Evolutionary conservation across 1,284 basidiomycete genomes (phyloP), one percentile per base, ranked within the genome.

Genomic region (Trametes polyzona): DNA sequence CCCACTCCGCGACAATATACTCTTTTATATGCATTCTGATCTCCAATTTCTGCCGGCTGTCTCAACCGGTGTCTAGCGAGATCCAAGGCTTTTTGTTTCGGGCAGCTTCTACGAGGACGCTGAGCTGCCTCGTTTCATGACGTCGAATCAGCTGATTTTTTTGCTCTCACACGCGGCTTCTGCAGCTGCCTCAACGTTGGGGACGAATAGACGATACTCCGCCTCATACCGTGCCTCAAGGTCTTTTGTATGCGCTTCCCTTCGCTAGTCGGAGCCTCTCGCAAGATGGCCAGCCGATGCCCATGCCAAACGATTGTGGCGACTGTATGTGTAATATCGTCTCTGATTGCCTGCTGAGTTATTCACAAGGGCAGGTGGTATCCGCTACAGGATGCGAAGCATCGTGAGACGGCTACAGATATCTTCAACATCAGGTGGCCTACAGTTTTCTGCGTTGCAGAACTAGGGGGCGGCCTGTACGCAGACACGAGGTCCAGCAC

Each of bases 241-340:
- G n/a, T n/a, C n/a, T n/a, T n/a, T n/a, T n/a, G n/a, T n/a, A n/a
- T n/a, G n/a, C n/a, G n/a, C n/a, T n/a, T n/a, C n/a, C n/a, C n/a
- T n/a, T n/a, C n/a, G 16, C 19, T 35, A 32, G 36, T 58, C 54
- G 47, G 57, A 54, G 29, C 23, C 53, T 62, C 24, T 54, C 60
- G 60, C 59, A 51, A n/a, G n/a, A n/a, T n/a, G n/a, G n/a, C n/a
- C n/a, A n/a, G n/a, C n/a, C n/a, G n/a, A n/a, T n/a, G n/a, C n/a
- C n/a, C n/a, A n/a, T n/a, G n/a, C n/a, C n/a, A n/a, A n/a, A n/a
- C n/a, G n/a, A n/a, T n/a, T n/a, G n/a, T n/a, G n/a, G n/a, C n/a
- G n/a, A n/a, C n/a, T n/a, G n/a, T n/a, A n/a, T n/a, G n/a, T n/a
- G n/a, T n/a, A n/a, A n/a, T n/a, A n/a, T n/a, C n/a, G n/a, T n/a